Base-by-base conservation (phyloP, 192 early-diverging fungal genomes). In the Chytriomyces confervae region DNA sequence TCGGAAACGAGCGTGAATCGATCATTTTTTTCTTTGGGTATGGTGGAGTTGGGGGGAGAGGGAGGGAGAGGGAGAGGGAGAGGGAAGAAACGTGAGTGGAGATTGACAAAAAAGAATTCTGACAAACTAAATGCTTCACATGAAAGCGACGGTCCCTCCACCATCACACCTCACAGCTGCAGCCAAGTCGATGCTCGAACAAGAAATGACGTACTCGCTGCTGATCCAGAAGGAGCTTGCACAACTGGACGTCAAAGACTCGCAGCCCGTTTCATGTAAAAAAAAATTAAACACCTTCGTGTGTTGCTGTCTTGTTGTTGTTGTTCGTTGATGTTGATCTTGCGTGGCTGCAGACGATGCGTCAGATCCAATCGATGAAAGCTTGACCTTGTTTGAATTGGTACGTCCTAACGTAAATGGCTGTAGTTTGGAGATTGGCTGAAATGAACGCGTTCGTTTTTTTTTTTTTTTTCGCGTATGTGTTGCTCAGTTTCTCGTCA, bases 311-410 rank as follows among this genome's bases (percentile, higher is more conserved):
- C n/a, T 61, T 16, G 16, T 11, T 74, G 53, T 57, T 57, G 13
- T 57, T n/a, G 16, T 4, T 13, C 20, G 1, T 2, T 57, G 53
- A 57, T 16, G 51, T 10, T 16, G n/a, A 57, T 16, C 53, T 1
- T 57, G 20, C 53, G 5, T 1, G 1, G 20, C 53, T n/a, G 53
- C 53, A 61, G 61, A 50, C 7, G 45, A 74, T 27, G 43, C 43
- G 50, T 43, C 72, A 8, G 72, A 74, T 74, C 72, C 72, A 47
- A 63, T 62, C n/a, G 72, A 74, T 62, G 72, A 61, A 46, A 74
- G 27, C 10, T 74, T 74, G 72, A 74, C 72, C 8, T n/a, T 74
- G 60, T 63, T 74, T 47, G 72, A 74, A 62, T 46, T 74, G 60
- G 72, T 74, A 13, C 29, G 24, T 36, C 11, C 47, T 69, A 3